phyloP scores from a whole-genome alignment of 2,329 filamentous ascomycete species.

The Acephala macrosclerotiorum region DNA sequence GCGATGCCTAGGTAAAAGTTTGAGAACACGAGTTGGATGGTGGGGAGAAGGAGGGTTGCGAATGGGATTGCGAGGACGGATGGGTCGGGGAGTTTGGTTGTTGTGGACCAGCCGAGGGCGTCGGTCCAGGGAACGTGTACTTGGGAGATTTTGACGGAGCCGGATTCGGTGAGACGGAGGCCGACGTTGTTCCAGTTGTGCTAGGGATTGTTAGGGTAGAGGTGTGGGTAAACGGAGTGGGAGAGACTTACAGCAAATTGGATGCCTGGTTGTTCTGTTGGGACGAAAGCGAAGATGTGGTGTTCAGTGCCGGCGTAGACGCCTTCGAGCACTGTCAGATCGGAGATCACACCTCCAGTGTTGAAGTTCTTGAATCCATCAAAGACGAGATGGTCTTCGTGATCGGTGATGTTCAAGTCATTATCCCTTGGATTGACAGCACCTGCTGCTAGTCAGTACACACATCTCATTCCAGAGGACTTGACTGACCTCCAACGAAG shows the following conservation, averaged over 20 bases:
- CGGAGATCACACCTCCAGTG: conserved; percentile 71
- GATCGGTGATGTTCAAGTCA: conserved; percentile 62
- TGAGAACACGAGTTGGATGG: conserved; percentile 70
- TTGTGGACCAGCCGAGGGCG: conserved; percentile 65
- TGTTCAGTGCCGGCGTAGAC: conserved; percentile 62
- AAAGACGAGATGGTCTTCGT: conserved; percentile 63
- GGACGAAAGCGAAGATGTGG: conserved; percentile 69
- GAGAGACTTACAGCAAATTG: conserved; percentile 50
- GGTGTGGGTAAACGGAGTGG: not conserved
- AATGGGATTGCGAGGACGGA: conserved; percentile 60
- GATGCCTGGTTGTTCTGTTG: conserved; percentile 64
- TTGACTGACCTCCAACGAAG: conserved; percentile 62
- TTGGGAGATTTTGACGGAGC: conserved; percentile 65
- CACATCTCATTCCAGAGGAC: not conserved
- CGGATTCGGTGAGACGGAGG: conserved; percentile 68
- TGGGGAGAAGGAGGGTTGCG: conserved; percentile 64
- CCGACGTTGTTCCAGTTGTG: conserved; percentile 73
- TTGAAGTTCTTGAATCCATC: conserved; percentile 72
- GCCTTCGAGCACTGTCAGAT: conserved; percentile 71
- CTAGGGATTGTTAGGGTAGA: conserved; percentile 17
- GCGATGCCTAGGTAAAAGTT: conserved; percentile 73
- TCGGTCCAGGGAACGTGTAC: conserved; percentile 65
- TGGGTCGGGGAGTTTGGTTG: conserved; percentile 57
- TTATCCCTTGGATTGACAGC: conserved; percentile 71
- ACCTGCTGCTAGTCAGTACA: conserved; percentile 31